Evolutionary conservation across 306 rosid genomes (phyloP), one percentile per base, ranked within the genome.

Genomic region (Heteromeles arbutifolia): DNA sequence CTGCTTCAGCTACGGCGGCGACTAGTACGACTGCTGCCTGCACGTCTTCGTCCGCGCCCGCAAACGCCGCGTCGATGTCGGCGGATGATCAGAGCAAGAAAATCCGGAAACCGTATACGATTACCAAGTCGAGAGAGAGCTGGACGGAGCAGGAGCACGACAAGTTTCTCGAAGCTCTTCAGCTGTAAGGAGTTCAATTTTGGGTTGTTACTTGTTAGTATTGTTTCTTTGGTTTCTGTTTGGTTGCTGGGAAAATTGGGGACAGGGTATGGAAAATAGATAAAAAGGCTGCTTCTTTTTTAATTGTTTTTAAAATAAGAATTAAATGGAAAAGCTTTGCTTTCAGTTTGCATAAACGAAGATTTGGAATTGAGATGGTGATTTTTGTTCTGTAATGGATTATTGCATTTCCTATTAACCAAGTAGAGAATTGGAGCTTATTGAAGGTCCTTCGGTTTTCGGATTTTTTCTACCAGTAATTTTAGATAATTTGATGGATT

Each of bases 141-240:
- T 95, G 96, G 97, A 89, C 93, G 62, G 97, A 95, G 69, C 97
- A 95, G 86, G 98, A 95, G 73, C 98, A 95, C 69, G 97, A 95
- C 29, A 95, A 95, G 92, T 95, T 95, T 83, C 93, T 92, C 34
- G 98, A 95, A 87, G 98, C 97, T 84, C 97, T 95, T 21, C 97
- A 95, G 82, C 81, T 95, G 98, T 95, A 70, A 85, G 97, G 50
- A 11, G 44, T 19, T 75, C 12, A 15, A 22, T 31, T 11, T 32
- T 32, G 25, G 54, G 28, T 37, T 37, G 28, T 31, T 18, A 18
- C 22, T 37, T 37, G 28, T 31, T 18, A 18, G 24, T 65, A 8
- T 65, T 65, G 26, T 4, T 52, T 34, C 29, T 75, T 43, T 22
- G 7, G 7, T 22, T 56, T 17, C 58, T 28, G 56, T 29, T 75